Base-by-base conservation (phyloP, 495 filamentous ascomycete genomes). In the Wilcoxina mikolae region DNA sequence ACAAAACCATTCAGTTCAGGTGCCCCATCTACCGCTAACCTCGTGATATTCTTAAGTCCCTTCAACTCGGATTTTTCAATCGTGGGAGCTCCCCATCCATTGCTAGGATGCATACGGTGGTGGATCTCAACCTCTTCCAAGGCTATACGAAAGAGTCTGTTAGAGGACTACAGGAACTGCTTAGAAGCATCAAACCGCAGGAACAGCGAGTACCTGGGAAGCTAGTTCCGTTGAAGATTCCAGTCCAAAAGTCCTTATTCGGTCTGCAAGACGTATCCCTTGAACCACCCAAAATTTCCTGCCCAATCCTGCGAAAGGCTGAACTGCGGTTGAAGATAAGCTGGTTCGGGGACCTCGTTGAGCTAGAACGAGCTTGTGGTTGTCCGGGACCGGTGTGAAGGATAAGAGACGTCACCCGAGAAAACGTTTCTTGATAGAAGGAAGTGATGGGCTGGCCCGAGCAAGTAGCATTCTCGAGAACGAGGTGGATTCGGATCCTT, bases 401-500 rank as follows among this genome's bases (percentile, higher is more conserved):
- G 17, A 68, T 54, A 26, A 70, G 49, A 24, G 53, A 66, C 43
- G 47, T 70, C 15, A 70, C 65, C 22, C 67, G 56, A 38, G 56
- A 53, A 45, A 70, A 70, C 3, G 46, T 57, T 27, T 70, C 58
- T 10, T 51, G 53, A 17, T 50, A 54, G 45, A 70, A 64, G 7
- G 57, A 61, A 10, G 59, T 64, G 38, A 70, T 60, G 11, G 68
- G 68, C 26, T 68, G 58, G 7, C 54, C 20, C 25, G 45, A 22
- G 50, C 68, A 70, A 7, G 66, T 60, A 27, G 67, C 67, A 55
- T 68, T 69, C 17, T 50, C 33, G 29, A 70, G 64, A 48, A 54
- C 45, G 20, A 70, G 58, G 22, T 62, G 69, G 12, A 70, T 67
- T 31, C 48, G 61, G 29, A 70, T 59, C n/a, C 56, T 56, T 11